phyloP scores from a whole-genome alignment of 1,284 basidiomycete genomes.

The Cerioporus squamosus region DNA sequence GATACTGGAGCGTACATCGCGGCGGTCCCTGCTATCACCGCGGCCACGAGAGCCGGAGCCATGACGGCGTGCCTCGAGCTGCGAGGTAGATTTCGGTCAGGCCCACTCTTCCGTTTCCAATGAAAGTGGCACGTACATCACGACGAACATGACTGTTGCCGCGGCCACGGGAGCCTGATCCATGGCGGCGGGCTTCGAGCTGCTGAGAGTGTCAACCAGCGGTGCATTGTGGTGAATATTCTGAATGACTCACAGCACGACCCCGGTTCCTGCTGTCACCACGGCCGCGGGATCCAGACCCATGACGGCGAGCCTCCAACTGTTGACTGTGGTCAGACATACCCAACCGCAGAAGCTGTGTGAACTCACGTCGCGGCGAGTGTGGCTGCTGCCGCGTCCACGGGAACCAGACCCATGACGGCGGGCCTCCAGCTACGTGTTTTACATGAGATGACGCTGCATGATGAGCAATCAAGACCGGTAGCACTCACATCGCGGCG shows the following conservation, averaged over 20 bases:
- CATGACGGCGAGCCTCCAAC: conserved; percentile 13
- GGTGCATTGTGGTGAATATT: not conserved
- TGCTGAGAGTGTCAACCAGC: not conserved
- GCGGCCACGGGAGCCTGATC: conserved; percentile 10
- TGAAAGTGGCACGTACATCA: not conserved
- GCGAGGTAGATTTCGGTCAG: not conserved
- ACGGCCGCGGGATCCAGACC: not conserved
- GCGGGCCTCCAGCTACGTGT: not conserved
- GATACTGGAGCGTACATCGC: too few relatives aligned
- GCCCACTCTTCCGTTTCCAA: not conserved
- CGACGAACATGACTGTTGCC: conserved; percentile 5
- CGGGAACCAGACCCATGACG: conserved; percentile 14
- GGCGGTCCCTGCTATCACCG: too few relatives aligned
- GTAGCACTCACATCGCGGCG: conserved; percentile 4
- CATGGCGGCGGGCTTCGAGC: conserved; percentile 8
- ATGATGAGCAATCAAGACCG: too few relatives aligned
- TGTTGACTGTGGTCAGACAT: not conserved
- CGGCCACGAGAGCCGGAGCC: conserved; percentile 19
- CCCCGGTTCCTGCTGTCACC: not conserved
- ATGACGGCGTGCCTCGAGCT: conserved; percentile 25
- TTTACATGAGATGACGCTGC: not conserved
- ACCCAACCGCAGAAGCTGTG: not conserved
- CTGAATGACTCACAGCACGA: not conserved
- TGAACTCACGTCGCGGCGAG: conserved; percentile 5
- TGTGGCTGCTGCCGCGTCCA: conserved; percentile 15